Base-by-base conservation (phyloP, 805 yeast species). In the Lipomyces oligophaga region DNA sequence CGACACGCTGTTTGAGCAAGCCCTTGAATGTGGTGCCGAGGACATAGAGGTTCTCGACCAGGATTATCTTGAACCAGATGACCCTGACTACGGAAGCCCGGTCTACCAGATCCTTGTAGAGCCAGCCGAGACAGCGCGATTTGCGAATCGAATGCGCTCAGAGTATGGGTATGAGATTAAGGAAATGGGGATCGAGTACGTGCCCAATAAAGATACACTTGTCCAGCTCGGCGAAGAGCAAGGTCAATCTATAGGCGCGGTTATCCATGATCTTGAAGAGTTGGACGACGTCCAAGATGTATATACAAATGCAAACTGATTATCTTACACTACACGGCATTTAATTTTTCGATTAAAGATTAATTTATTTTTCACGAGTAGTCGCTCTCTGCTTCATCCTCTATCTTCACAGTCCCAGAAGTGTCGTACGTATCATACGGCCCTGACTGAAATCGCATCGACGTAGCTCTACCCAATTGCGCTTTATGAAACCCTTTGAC, bases 231-330 rank as follows among this genome's bases (percentile, higher is more conserved):
- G 75, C 45, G 79, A 71, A 21, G 87, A 79, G 3, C 66, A 72
- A 5, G 69, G 65, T 47, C 74, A 71, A 49, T 71, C 72, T 30
- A 74, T 78, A 58, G 74, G 74, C 13, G 83, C 79, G 59, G 77
- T 88, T 28, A 63, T 82, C 27, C 68, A 64, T 19, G 71, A 72
- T 38, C 69, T 90, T 37, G 94, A 86, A 43, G 86, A 81, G 27
- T 68, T 87, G n/a, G 87, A 83, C 40, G 97, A 93, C 58, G 85
- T 90, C 18, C 79, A 86, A 5, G 86, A 79, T 52, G 79, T 85
- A 49, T 85, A 85, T 67, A 76, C 85, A 25, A 90, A 87, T 27
- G 60, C 57, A 15, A 46, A 41, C 31, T 51, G 37, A 34, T 3
- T 8, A n/a, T 3, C 7, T 8, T 4, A 4, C 34, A 11, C 15